phyloP scores from a whole-genome alignment of 2,329 filamentous ascomycete species.

The Magnaporthiopsis incrustans region DNA sequence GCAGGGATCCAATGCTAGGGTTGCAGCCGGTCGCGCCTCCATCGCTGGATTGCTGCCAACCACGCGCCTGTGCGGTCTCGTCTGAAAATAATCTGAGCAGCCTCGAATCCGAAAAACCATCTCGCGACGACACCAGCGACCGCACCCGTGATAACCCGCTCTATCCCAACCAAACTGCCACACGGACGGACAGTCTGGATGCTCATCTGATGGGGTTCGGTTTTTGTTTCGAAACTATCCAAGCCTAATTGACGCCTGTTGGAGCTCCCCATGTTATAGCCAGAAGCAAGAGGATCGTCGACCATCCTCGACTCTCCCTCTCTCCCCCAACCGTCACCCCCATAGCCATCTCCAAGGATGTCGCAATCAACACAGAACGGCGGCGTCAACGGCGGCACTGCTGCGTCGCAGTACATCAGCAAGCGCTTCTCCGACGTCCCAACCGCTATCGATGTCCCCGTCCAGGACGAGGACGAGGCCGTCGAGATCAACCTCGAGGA shows the following conservation, averaged over 20 bases:
- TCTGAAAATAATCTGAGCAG: not conserved
- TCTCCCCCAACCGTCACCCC: conserved; percentile 9
- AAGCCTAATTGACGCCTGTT: not conserved
- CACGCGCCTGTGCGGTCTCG: not conserved
- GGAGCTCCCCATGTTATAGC: not conserved
- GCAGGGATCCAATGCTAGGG: not conserved
- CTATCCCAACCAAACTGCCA: not conserved
- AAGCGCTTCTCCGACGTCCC: conserved; percentile 59
- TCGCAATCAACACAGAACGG: conserved; percentile 33
- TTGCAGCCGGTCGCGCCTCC: not conserved
- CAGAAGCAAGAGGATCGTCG: not conserved
- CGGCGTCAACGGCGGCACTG: conserved; percentile 31
- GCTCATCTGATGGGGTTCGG: not conserved
- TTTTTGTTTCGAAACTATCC: not conserved
- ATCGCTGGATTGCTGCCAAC: not conserved
- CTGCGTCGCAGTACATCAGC: conserved; percentile 32
- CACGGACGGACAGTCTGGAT: not conserved
- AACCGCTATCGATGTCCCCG: conserved; percentile 57
- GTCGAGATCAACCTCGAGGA: conserved; percentile 93
- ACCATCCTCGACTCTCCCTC: not conserved
- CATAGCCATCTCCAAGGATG: conserved; percentile 25
- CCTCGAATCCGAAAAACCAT: not conserved
- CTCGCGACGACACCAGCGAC: not conserved
- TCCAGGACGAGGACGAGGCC: conserved; percentile 60
- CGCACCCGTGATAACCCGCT: not conserved